Base-by-base conservation (phyloP, 106 monocot genomes). In the Dactylorhiza incarnata region DNA sequence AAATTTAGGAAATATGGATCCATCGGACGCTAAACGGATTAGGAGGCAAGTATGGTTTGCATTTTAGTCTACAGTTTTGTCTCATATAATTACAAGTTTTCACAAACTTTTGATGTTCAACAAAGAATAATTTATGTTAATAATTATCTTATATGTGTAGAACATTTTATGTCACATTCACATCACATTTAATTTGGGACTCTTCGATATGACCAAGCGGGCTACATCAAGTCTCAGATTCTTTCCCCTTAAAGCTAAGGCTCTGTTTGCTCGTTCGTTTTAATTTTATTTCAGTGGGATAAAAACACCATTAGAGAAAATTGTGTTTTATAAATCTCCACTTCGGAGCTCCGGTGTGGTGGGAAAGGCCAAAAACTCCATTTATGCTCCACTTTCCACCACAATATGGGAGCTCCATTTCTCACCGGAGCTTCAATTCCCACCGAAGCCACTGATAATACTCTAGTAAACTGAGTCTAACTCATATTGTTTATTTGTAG, bases 21-120 rank as follows among this genome's bases (percentile, higher is more conserved):
- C 84, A 70, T 48, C 85, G 80, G 85, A 91, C 84, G 85, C 45
- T 19, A 95, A 89, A 74, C 83, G 89, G 78, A 76, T 86, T 44
- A 79, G 94, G 65, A 91, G 94, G 94, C 91, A 89, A 77, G 48
- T 37, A 29, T 66, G 37, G 25, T 37, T 59, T 37, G 29, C 29
- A 1, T 37, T 66, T 37, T 26, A 13, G 37, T 37, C 13, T 37
- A 37, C 11, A 66, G 37, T 66, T 66, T 29, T 26, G 37, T 5
- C 58, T 22, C 22, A 22, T 22, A 59, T 59, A 59, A 59, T n/a
- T 5, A 59, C 58, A 59, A 22, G 19, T 9, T 59, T n/a, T 59
- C 22, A n/a, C 22, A 19, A 59, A 59, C 58, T 22, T 56, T 37
- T 37, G 37, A 37, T n/a, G 58, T 22, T 59, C 58, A 54, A 54